Evolutionary conservation across 2,329 filamentous ascomycete species (phyloP).

Genomic region (Fusarium sp.): DNA sequence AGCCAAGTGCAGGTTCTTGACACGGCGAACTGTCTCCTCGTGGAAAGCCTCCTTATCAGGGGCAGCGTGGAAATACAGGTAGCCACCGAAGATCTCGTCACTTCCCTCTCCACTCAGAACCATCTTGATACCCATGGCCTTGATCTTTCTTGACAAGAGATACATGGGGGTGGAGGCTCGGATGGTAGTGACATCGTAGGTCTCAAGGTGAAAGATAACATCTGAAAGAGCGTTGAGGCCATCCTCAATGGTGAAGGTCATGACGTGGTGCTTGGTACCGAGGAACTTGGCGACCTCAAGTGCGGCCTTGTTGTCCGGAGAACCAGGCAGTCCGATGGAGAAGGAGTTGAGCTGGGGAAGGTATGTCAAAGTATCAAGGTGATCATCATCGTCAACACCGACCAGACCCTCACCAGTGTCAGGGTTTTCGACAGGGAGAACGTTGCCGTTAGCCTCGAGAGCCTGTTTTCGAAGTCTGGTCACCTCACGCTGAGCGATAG

Average conservation of each 20-base stretch:
- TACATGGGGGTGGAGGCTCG: slow-evolving; percentile 99
- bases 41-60: slow-evolving; percentile 94
- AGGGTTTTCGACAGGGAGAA: slow-evolving; percentile 62
- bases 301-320: slow-evolving; percentile 92
- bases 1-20: slow-evolving; percentile 96
- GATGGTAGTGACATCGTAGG: slow-evolving; percentile 98
- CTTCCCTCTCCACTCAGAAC: slow-evolving; percentile 96
- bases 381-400: slow-evolving; percentile 92
- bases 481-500: slow-evolving; percentile 95
- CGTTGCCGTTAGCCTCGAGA: slow-evolving; percentile 57
- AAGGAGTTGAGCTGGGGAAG: slow-evolving; percentile 98
- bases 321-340: slow-evolving; percentile 93
- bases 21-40: slow-evolving; percentile 89
- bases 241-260: slow-evolving; percentile 98
- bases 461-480: slow-evolving; percentile 77
- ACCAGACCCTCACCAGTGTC: slow-evolving; percentile 79
- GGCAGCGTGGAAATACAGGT: slow-evolving; percentile 97
- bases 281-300: slow-evolving; percentile 95
- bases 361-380: slow-evolving; percentile 88
- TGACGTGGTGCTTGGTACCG: slow-evolving; percentile 96
- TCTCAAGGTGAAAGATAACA: slow-evolving; percentile 98
- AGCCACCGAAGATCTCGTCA: slow-evolving; percentile 98
- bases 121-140: slow-evolving; percentile 99
- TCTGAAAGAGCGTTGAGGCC: slow-evolving; percentile 96
- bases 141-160: slow-evolving; percentile 96